Conservation (phyloP, 768 basidiomycete species). For the Guyanaporus albipodus region DNA sequence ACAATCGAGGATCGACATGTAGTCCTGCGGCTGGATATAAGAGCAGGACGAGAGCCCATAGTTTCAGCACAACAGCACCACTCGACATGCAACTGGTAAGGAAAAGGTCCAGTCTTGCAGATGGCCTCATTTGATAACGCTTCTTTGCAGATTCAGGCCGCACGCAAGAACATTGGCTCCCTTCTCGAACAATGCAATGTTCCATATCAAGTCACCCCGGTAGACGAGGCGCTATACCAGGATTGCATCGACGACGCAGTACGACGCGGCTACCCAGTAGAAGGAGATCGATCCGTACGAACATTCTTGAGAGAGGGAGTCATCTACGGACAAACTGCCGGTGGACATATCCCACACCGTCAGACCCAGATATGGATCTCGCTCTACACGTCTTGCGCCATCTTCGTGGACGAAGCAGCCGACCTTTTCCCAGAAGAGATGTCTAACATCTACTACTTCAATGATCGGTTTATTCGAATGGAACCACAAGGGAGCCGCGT, state of each 20-base stretch:
- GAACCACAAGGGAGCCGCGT: slow-evolving; percentile 28
- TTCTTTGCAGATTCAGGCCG: slow-evolving; percentile 3
- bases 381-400: slow-evolving; percentile 37
- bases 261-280: slow-evolving; percentile 24
- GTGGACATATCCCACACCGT: slow-evolving; percentile 26
- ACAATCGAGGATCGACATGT: not conserved
- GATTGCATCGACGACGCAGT: slow-evolving; percentile 23
- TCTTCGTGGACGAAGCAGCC: slow-evolving; percentile 36
- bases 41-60: not conserved
- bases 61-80: not conserved
- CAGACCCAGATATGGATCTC: slow-evolving; percentile 30
- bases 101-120: not conserved
- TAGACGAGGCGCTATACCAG: slow-evolving; percentile 14
- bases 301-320: slow-evolving; percentile 33
- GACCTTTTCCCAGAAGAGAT: slow-evolving; percentile 20
- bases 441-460: slow-evolving; percentile 31
- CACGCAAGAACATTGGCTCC: slow-evolving; percentile 12
- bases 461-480: slow-evolving; percentile 27
- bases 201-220: slow-evolving; percentile 5
- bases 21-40: slow-evolving; percentile 2
- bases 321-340: slow-evolving; percentile 22
- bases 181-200: slow-evolving; percentile 16
- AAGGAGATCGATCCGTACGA: slow-evolving; percentile 16
- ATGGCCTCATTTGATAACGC: not conserved
- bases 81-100: slow-evolving; percentile 13